Conservation (phyloP, 768 basidiomycete genomes). For the Leucocoprinus leucothites region DNA sequence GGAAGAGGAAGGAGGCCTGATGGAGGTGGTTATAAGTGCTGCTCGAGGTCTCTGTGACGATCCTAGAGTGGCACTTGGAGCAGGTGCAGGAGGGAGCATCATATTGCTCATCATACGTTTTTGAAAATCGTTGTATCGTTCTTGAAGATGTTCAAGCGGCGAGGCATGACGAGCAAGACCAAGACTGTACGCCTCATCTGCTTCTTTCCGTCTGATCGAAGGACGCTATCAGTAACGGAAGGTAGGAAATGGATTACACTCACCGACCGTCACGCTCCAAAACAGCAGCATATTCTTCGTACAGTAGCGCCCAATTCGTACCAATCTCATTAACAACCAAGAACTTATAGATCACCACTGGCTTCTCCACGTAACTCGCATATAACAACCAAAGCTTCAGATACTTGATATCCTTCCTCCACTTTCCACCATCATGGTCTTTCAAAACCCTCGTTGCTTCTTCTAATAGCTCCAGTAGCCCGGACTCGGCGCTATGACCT, state of each 20-base stretch:
- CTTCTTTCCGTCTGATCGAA: conserved; percentile 66
- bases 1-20: conserved; percentile 36
- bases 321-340: conserved; percentile 91
- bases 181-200: conserved; percentile 86
- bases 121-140: conserved; percentile 82
- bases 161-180: conserved; percentile 82
- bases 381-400: conserved; percentile 94
- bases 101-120: conserved; percentile 78
- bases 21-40: conserved; percentile 40
- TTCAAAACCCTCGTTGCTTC: conserved; percentile 86
- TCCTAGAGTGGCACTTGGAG: conserved; percentile 24
- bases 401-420: conserved; percentile 80
- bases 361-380: conserved; percentile 87
- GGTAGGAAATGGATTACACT: conserved; percentile 17
- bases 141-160: conserved; percentile 78
- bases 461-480: conserved; percentile 89
- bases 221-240: conserved; percentile 8
- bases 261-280: conserved; percentile 83
- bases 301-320: conserved; percentile 72
- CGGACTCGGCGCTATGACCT: conserved; percentile 84
- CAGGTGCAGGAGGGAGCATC: conserved; percentile 34
- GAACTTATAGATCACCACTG: conserved; percentile 86
- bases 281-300: conserved; percentile 88
- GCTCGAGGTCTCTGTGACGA: conserved; percentile 29
- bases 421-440: conserved; percentile 68